Evolutionary conservation across 2,329 filamentous ascomycete genomes (phyloP).

Genomic region (Aspergillus clavatus): DNA sequence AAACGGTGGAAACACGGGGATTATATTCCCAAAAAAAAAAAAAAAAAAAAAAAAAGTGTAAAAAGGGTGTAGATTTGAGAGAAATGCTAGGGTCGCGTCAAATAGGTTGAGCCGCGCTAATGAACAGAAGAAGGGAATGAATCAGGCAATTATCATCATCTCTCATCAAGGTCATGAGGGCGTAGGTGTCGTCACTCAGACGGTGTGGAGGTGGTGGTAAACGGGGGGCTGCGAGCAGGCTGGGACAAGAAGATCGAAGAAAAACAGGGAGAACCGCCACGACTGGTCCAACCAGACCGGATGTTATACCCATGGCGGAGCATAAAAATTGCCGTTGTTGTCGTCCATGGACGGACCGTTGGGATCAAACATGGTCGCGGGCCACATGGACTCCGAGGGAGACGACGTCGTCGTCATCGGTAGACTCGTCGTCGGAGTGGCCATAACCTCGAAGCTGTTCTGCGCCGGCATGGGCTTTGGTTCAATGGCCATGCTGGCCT

Average conservation of each 20-base stretch:
- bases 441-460: slow-evolving; percentile 23
- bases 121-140: slow-evolving; percentile 22
- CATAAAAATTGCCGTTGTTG: slow-evolving; percentile 21
- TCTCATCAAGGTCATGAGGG: slow-evolving; percentile 43
- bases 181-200: slow-evolving; percentile 23
- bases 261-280: too few relatives aligned
- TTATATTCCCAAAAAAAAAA: too few relatives aligned
- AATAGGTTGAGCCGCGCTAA: slow-evolving; percentile 22
- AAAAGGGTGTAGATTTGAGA: not conserved
- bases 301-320: slow-evolving; percentile 29
- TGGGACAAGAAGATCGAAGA: slow-evolving; percentile 16
- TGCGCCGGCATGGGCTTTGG: slow-evolving; percentile 28
- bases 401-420: slow-evolving; percentile 19
- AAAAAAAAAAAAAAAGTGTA: too few relatives aligned
- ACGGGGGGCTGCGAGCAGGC: slow-evolving; percentile 22
- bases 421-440: slow-evolving; percentile 14
- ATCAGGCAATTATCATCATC: slow-evolving; percentile 42
- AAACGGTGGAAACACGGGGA: too few relatives aligned
- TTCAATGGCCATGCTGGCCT: slow-evolving; percentile 35
- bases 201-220: slow-evolving; percentile 39
- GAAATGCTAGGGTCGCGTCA: not conserved
- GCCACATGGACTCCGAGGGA: slow-evolving; percentile 31
- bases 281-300: too few relatives aligned
- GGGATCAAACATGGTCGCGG: slow-evolving; percentile 30
- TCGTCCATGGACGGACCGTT: slow-evolving; percentile 28